Evolutionary conservation across 2,329 filamentous ascomycete genomes (phyloP).

Genomic region (Aspergillus candidus): DNA sequence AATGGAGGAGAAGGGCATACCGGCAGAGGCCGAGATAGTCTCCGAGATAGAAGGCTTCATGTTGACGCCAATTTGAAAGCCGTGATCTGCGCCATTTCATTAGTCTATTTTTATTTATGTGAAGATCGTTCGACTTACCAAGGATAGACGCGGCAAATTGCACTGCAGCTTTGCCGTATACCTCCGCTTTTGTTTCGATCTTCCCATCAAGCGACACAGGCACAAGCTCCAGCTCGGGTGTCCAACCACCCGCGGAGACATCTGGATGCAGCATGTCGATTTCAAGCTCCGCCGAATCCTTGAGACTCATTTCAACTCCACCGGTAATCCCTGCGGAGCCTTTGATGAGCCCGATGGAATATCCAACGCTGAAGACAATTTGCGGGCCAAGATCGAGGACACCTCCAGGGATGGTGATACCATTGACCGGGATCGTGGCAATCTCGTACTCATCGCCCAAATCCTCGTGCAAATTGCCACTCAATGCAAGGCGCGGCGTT

Average conservation of each 20-base stretch:
- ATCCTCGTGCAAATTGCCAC: slow-evolving; percentile 13
- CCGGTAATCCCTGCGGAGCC: slow-evolving; percentile 15
- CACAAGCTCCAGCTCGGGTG: slow-evolving; percentile 7
- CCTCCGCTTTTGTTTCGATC: slow-evolving; percentile 8
- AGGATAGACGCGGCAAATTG: slow-evolving; percentile 9
- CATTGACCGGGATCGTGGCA: slow-evolving; percentile 16
- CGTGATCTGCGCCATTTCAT: slow-evolving; percentile 10
- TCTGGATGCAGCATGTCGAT: slow-evolving; percentile 15
- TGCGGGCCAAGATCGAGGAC: slow-evolving; percentile 16
- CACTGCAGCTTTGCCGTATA: slow-evolving; percentile 13
- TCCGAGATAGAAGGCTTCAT: slow-evolving; percentile 13
- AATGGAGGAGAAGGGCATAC: slow-evolving; percentile 7
- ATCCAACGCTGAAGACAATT: slow-evolving; percentile 15
- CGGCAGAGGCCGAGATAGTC: slow-evolving; percentile 8
- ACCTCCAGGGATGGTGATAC: slow-evolving; percentile 13
- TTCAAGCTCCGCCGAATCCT: slow-evolving; percentile 15
- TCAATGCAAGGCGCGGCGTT: slow-evolving; percentile 14
- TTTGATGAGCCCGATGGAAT: slow-evolving; percentile 14
- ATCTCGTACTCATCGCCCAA: slow-evolving; percentile 11
- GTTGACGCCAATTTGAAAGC: slow-evolving; percentile 15
- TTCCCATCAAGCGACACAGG: slow-evolving; percentile 13
- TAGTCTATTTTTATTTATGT: background rate
- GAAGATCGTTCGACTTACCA: slow-evolving; percentile 4
- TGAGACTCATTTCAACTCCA: slow-evolving; percentile 14
- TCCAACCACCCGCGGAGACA: slow-evolving; percentile 12